Evolutionary conservation across 805 yeast species (phyloP).

Genomic region (Candida xiaguanensis): DNA sequence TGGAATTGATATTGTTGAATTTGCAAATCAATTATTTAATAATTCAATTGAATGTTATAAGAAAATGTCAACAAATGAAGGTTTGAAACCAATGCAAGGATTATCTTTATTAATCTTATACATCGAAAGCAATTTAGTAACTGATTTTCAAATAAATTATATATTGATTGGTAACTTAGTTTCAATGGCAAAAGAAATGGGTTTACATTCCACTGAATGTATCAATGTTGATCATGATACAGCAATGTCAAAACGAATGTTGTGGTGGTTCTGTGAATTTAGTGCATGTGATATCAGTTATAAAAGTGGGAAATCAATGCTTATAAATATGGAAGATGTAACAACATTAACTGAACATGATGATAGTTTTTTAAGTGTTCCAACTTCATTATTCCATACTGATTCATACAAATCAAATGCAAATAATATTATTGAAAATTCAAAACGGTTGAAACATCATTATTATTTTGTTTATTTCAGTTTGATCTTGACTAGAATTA

Average conservation of each 20-base stretch:
- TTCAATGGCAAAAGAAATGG: constrained; percentile 28
- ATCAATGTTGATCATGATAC: constrained; percentile 12
- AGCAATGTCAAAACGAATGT: constrained; percentile 12
- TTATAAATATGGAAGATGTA: constrained; percentile 19
- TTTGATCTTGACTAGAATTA: constrained; percentile 19
- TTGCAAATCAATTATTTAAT: constrained; percentile 16
- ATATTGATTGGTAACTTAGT: constrained; percentile 23
- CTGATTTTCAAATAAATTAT: constrained; percentile 24
- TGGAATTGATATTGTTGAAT: constrained; percentile 11
- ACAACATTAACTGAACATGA: constrained; percentile 17
- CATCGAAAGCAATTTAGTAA: constrained; percentile 23
- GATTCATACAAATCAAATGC: constrained; percentile 8
- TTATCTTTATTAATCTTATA: constrained; percentile 42
- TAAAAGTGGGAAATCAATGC: constrained; percentile 26
- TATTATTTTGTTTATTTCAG: constrained; percentile 14
- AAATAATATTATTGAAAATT: constrained; percentile 6
- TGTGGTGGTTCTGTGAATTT: constrained; percentile 31
- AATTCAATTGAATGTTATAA: constrained; percentile 49
- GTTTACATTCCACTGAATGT: constrained; percentile 22
- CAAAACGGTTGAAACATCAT: neutral
- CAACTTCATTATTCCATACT: constrained; percentile 10
- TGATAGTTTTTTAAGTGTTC: constrained; percentile 13
- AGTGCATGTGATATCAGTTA: constrained; percentile 26
- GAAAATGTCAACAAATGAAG: constrained; percentile 45
- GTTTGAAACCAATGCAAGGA: constrained; percentile 47